These are phyloP conservation scores for Tetracladium setigerum DNA, from an alignment of 495 filamentous ascomycete species.

Conservation along the genomic window DNA sequence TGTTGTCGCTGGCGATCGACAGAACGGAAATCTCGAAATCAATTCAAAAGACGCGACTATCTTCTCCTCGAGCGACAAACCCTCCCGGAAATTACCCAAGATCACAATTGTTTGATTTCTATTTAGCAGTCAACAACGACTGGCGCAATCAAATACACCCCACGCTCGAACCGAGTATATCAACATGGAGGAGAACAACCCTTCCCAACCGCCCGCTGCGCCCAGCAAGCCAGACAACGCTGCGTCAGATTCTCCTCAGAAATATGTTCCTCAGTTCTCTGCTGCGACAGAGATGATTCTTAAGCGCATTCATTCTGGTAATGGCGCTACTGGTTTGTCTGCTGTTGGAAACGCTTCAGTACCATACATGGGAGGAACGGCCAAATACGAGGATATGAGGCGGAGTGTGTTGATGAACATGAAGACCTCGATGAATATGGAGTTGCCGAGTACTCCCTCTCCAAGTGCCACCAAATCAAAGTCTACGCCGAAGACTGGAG, in stretches of 20 bases:
- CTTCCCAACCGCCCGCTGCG: constrained; percentile 7
- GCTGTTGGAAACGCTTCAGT: constrained; percentile 22
- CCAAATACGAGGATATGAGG: constrained; percentile 39
- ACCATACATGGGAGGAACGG: constrained; percentile 25
- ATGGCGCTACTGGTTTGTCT: constrained; percentile 12
- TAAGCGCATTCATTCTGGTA: constrained; percentile 32
- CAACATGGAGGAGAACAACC: constrained; percentile 8
- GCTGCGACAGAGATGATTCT: constrained; percentile 51
- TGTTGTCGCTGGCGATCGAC: too few species aligned
- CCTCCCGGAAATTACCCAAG: background rate
- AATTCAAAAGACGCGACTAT: background rate
- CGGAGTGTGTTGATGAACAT: constrained; percentile 39
- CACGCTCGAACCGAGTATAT: too few species aligned
- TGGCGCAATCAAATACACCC: constrained; percentile 10
- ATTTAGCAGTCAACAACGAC: background rate
- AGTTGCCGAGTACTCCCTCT: constrained; percentile 16
- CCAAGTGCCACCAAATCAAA: background rate
- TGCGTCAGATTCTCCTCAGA: constrained; percentile 16
- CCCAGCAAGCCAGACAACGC: constrained; percentile 6
- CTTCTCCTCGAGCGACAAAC: background rate
- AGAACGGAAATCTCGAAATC: background rate
- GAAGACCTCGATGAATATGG: constrained; percentile 42
- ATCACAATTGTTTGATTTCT: background rate
- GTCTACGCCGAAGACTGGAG: background rate
- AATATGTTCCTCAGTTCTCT: constrained; percentile 40